Percentiles rank a stretch among this genome's conserved stretches.
phyloP scores from a whole-genome alignment of 2,329 filamentous ascomycete genomes.

The Epichloe elymi region DNA sequence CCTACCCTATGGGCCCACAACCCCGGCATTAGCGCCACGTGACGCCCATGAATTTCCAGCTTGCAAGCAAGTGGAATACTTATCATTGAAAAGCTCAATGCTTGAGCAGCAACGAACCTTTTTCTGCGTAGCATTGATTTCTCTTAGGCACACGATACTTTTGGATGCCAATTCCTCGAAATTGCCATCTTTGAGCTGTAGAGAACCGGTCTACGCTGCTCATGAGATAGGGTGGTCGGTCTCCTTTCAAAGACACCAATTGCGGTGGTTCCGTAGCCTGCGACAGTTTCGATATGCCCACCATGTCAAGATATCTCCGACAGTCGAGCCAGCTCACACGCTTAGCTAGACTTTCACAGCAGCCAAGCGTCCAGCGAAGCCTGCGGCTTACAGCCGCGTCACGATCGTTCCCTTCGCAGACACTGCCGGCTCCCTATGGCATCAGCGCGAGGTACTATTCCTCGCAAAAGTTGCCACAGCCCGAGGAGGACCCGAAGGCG shows the following conservation, averaged over 20 bases:
- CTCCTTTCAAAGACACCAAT: slow-evolving; percentile 10
- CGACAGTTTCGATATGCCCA: slow-evolving; percentile 16
- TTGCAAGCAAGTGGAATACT: slow-evolving; percentile 11
- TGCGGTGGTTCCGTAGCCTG: slow-evolving; percentile 22
- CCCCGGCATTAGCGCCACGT: slow-evolving; percentile 13
- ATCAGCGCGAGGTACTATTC: slow-evolving; percentile 25
- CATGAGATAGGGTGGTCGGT: slow-evolving; percentile 21
- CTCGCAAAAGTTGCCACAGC: slow-evolving; percentile 22
- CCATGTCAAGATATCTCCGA: slow-evolving; percentile 55
- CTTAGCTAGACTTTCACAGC: slow-evolving; percentile 43
- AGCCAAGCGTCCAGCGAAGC: slow-evolving; percentile 35
- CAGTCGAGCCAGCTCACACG: slow-evolving; percentile 53
- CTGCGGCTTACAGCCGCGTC: slow-evolving; percentile 21
- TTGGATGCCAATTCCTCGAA: slow-evolving; percentile 6
- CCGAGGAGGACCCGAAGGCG: slow-evolving; percentile 20
- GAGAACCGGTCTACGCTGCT: slow-evolving; percentile 13
- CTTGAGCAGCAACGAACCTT: neutral
- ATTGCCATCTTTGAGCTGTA: slow-evolving; percentile 3
- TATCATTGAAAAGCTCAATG: slow-evolving; percentile 14
- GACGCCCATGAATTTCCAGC: slow-evolving; percentile 19
- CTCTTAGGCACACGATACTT: slow-evolving; percentile 10
- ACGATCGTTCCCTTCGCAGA: slow-evolving; percentile 21
- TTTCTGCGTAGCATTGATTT: slow-evolving; percentile 5
- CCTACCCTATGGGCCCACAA: slow-evolving; percentile 2
- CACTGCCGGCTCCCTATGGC: slow-evolving; percentile 20